These are phyloP conservation scores for Tarenaya hassleriana DNA, from an alignment of 345 rosid genomes.

Conservation along the genomic window DNA sequence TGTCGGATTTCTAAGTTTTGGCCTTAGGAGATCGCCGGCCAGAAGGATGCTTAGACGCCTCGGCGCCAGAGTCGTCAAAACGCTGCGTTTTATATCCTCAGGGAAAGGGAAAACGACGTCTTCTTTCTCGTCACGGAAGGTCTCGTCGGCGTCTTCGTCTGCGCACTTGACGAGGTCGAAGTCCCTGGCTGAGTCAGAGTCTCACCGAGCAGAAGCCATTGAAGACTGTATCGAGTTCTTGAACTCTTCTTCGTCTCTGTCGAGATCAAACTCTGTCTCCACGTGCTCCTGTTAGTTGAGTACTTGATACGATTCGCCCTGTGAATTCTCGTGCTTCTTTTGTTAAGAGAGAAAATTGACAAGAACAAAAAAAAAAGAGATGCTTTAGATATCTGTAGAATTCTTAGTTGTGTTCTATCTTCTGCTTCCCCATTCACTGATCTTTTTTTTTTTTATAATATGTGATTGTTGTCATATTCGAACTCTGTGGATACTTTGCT, in stretches of 20 bases:
- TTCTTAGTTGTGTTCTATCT: too few species aligned
- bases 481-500: too few species aligned
- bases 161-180: slow-evolving; percentile 47
- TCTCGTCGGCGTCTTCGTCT: slow-evolving; percentile 35
- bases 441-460: too few species aligned
- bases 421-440: too few species aligned
- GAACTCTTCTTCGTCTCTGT: slow-evolving; percentile 67
- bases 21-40: slow-evolving; percentile 39
- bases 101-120: slow-evolving; percentile 25
- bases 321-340: neutral
- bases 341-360: too few species aligned
- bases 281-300: slow-evolving; percentile 33
- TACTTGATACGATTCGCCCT: slow-evolving; percentile 8
- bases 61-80: slow-evolving; percentile 50
- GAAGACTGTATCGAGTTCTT: slow-evolving; percentile 91
- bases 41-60: slow-evolving; percentile 43
- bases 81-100: slow-evolving; percentile 38
- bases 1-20: slow-evolving; percentile 41
- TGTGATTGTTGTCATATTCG: too few species aligned
- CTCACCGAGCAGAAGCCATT: slow-evolving; percentile 79
- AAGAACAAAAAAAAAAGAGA: too few species aligned
- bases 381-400: too few species aligned
- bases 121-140: slow-evolving; percentile 34
- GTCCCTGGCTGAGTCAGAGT: slow-evolving; percentile 60
- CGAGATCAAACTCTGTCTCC: slow-evolving; percentile 64